A percentile compares a stretch with the other conserved stretches of the same genome.
Evolutionary conservation across 495 filamentous ascomycete species (phyloP).

Genomic region (Aspergillus diversus): DNA sequence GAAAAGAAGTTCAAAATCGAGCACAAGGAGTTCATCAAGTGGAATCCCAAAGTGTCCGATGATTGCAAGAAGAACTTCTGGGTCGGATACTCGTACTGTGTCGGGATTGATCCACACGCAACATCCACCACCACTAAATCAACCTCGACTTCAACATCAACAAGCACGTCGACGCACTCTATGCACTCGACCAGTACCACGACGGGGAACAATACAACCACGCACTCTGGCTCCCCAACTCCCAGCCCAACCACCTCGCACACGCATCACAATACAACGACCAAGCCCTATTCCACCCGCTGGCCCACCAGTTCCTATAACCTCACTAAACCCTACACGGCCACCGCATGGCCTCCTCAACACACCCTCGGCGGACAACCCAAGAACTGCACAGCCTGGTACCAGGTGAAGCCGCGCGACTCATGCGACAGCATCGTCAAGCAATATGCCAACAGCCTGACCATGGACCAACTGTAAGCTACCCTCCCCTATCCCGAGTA

Average conservation of each 20-base stretch:
- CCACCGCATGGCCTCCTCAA: background rate
- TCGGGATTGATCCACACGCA: background rate
- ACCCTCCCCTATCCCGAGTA: background rate
- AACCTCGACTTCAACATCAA: too few species aligned
- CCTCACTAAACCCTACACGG: background rate
- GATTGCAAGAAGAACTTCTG: background rate
- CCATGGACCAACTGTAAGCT: background rate
- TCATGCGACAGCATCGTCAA: background rate
- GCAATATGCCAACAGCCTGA: background rate
- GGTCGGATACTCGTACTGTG: background rate
- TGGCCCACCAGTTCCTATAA: background rate
- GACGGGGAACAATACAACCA: background rate
- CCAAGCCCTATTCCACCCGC: conserved; percentile 1
- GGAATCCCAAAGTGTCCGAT: conserved; percentile 2
- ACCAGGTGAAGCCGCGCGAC: background rate
- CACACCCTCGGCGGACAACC: background rate
- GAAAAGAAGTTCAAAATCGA: conserved; percentile 1
- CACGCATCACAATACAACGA: background rate
- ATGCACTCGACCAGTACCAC: background rate
- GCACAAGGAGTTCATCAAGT: conserved; percentile 1
- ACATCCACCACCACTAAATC: background rate
- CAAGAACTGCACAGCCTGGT: background rate
- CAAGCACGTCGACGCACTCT: background rate
- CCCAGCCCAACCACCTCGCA: too few species aligned
- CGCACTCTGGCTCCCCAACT: background rate